Percentiles rank a stretch among this genome's conserved stretches.
Evolutionary conservation across 148 eudicot species (phyloP).

Genomic region (Spergularia marina): DNA sequence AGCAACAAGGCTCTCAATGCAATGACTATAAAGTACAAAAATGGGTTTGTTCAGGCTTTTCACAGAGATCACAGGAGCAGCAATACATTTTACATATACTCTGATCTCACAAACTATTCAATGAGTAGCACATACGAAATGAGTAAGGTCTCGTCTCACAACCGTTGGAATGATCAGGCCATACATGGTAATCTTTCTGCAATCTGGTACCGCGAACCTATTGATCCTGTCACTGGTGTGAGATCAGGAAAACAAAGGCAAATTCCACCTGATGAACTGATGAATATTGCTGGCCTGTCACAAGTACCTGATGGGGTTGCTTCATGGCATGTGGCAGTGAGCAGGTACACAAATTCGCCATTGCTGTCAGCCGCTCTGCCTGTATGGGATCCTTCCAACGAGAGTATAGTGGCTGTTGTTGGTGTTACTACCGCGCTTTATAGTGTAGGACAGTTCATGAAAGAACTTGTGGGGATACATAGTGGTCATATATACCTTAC

Average conservation of each 20-base stretch:
- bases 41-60: conserved; percentile 95
- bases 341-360: conserved; percentile 79
- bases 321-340: conserved; percentile 91
- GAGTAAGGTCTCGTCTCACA: conserved; percentile 49
- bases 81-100: conserved; percentile 82
- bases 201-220: conserved; percentile 77
- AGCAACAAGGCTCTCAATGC: conserved; percentile 82
- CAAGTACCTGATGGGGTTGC: conserved; percentile 96
- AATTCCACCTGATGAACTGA: conserved; percentile 79
- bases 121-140: conserved; percentile 45
- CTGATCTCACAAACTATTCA: conserved; percentile 74
- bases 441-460: conserved; percentile 94
- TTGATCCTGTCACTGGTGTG: conserved; percentile 73
- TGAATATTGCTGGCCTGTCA: conserved; percentile 90
- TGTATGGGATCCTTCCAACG: conserved; percentile 61
- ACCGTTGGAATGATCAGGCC: conserved; percentile 76
- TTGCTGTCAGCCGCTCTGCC: conserved; percentile 94
- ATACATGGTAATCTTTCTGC: conserved; percentile 71
- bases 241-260: conserved; percentile 49
- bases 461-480: conserved; percentile 79
- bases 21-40: conserved; percentile 72
- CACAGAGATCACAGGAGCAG: conserved; percentile 83
- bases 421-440: conserved; percentile 90
- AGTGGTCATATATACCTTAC: conserved; percentile 92
- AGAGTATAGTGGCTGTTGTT: conserved; percentile 83